Evolutionary conservation across 2,329 filamentous ascomycete genomes (phyloP).

Genomic region (Colletotrichum trifolii): DNA sequence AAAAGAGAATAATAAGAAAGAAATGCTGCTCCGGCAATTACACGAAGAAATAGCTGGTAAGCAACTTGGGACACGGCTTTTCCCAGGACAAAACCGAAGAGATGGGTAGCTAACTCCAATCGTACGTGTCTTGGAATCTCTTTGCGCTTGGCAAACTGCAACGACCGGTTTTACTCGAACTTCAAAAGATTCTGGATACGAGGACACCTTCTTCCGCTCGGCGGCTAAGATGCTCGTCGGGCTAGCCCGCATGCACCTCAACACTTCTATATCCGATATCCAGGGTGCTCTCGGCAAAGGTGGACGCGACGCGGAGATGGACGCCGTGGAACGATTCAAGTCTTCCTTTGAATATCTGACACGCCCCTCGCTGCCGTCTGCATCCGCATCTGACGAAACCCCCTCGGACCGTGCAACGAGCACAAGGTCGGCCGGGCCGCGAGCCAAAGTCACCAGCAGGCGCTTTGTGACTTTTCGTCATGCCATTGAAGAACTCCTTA

Average conservation of each 20-base stretch:
- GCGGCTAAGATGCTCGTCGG: constrained; percentile 9
- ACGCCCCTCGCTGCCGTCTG: neutral
- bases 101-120: neutral
- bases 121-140: neutral
- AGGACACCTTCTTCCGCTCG: constrained; percentile 2
- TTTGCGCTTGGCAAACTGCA: neutral
- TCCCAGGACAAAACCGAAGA: too few species aligned
- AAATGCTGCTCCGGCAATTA: neutral
- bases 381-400: neutral
- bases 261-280: constrained; percentile 9
- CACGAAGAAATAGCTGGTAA: too few species aligned
- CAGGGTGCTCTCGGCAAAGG: constrained; percentile 21
- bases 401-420: neutral
- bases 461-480: neutral
- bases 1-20: neutral
- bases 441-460: neutral
- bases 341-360: too few species aligned
- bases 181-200: neutral
- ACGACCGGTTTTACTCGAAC: neutral
- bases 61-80: too few species aligned
- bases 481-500: neutral
- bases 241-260: constrained; percentile 7
- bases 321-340: constrained; percentile 4
- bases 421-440: neutral
- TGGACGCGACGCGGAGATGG: neutral